phyloP scores from a whole-genome alignment of 2,329 filamentous ascomycete species.

The Karstenula rhodostoma region DNA sequence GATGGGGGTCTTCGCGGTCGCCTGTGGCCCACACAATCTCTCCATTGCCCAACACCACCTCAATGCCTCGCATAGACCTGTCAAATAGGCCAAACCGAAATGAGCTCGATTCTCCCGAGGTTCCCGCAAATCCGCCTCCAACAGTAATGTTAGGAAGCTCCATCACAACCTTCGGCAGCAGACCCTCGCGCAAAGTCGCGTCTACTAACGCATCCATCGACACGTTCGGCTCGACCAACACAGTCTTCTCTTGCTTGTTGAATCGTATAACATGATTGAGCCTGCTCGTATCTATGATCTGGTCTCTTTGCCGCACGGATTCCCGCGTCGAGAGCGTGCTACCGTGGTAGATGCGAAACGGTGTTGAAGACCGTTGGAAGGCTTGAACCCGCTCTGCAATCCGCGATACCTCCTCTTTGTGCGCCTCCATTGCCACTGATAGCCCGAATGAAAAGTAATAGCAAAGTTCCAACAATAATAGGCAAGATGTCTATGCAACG shows the following conservation, averaged over 20 bases:
- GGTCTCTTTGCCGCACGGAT: slow-evolving; percentile 50
- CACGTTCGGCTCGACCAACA: slow-evolving; percentile 72
- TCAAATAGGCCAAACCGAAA: slow-evolving; percentile 74
- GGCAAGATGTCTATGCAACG: neutral
- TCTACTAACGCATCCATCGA: slow-evolving; percentile 71
- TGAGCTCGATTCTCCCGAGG: slow-evolving; percentile 71
- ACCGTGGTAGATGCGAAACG: slow-evolving; percentile 66
- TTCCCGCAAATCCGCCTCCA: slow-evolving; percentile 72
- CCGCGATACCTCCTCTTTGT: slow-evolving; percentile 33
- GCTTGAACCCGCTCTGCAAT: slow-evolving; percentile 47
- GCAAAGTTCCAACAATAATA: neutral
- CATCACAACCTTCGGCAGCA: slow-evolving; percentile 73
- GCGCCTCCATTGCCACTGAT: slow-evolving; percentile 35
- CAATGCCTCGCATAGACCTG: slow-evolving; percentile 66
- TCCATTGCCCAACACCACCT: slow-evolving; percentile 70
- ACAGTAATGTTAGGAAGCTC: slow-evolving; percentile 75
- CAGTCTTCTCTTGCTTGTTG: slow-evolving; percentile 52
- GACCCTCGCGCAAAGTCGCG: slow-evolving; percentile 61
- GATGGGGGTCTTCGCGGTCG: slow-evolving; percentile 48
- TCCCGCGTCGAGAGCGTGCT: slow-evolving; percentile 63
- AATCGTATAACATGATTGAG: slow-evolving; percentile 59
- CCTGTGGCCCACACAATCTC: slow-evolving; percentile 59
- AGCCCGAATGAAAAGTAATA: neutral
- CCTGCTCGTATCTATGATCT: slow-evolving; percentile 58
- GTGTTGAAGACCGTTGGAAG: slow-evolving; percentile 56